These are phyloP conservation scores for Trametes meyenii DNA, from an alignment of 768 basidiomycete genomes.

Conservation along the genomic window DNA sequence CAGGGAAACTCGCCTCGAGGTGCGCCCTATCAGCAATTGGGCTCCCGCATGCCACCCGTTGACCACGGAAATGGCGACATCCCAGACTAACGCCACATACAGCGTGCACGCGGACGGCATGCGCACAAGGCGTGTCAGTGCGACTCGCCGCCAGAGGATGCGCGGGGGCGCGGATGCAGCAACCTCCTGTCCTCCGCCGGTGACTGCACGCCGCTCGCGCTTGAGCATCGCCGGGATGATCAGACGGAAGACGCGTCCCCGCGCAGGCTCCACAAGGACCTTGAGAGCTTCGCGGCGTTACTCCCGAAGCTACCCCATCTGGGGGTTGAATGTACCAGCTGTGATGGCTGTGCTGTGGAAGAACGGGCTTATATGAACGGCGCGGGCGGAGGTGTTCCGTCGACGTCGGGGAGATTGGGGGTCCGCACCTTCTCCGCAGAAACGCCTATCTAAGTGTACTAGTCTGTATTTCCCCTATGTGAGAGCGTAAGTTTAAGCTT, in stretches of 20 bases:
- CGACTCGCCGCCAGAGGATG: not conserved
- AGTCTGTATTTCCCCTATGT: not conserved
- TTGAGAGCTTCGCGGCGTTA: not conserved
- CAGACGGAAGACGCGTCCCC: conserved; percentile 9
- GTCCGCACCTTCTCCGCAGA: conserved; percentile 16
- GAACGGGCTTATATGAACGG: conserved; percentile 8
- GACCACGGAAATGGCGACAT: conserved; percentile 3
- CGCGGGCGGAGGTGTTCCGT: conserved; percentile 1
- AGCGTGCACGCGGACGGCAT: conserved; percentile 6
- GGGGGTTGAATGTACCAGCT: not conserved
- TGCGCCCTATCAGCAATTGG: not conserved
- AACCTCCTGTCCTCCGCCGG: not conserved
- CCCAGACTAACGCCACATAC: conserved; percentile 7
- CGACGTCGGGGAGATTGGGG: not conserved
- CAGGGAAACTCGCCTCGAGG: conserved; percentile 2
- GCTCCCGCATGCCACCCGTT: not conserved
- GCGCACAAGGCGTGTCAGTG: conserved; percentile 2
- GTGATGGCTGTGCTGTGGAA: conserved; percentile 14
- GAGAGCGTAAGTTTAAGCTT: not conserved
- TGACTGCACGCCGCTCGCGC: not conserved
- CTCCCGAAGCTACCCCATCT: conserved; percentile 17
- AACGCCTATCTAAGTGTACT: conserved; percentile 4
- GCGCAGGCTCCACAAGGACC: not conserved
- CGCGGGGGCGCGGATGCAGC: not conserved
- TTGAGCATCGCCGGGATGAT: conserved; percentile 1